Conservation (phyloP, 495 filamentous ascomycete genomes). For the Aspergillus hancockii region DNA sequence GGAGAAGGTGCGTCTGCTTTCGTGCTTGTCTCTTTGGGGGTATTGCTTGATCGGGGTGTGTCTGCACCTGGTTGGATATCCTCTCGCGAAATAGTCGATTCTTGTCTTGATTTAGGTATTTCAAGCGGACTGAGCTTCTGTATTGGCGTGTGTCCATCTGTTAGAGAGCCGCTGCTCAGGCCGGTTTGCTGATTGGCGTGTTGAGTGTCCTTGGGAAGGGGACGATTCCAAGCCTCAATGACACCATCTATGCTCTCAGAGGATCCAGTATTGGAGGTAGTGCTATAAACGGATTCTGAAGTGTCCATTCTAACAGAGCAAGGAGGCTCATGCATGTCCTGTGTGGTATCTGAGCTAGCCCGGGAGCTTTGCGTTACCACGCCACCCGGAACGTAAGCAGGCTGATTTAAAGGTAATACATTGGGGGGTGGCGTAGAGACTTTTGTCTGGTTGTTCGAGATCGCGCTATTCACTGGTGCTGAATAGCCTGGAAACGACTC, state of each 20-base stretch:
- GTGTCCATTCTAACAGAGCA: slow-evolving; percentile 32
- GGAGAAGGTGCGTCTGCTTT: background rate
- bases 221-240: slow-evolving; percentile 45
- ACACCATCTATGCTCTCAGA: slow-evolving; percentile 46
- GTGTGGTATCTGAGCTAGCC: slow-evolving; percentile 25
- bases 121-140: slow-evolving; percentile 22
- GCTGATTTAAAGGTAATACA: slow-evolving; percentile 12
- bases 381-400: slow-evolving; percentile 13
- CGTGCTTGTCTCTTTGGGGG: background rate
- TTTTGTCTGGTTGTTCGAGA: slow-evolving; percentile 1
- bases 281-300: slow-evolving; percentile 25
- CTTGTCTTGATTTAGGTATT: slow-evolving; percentile 12
- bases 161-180: background rate
- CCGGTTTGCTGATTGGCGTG: slow-evolving; percentile 5
- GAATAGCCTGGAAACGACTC: slow-evolving; percentile 12
- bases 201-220: slow-evolving; percentile 24
- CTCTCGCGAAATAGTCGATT: slow-evolving; percentile 7
- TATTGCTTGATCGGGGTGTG: background rate
- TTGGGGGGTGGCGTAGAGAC: slow-evolving; percentile 9
- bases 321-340: slow-evolving; percentile 16
- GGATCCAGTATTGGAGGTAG: slow-evolving; percentile 22
- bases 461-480: background rate
- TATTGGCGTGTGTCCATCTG: slow-evolving; percentile 7
- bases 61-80: background rate
- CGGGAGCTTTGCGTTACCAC: slow-evolving; percentile 19